A percentile compares a stretch with the other conserved stretches of the same genome.
Conservation (phyloP, 306 rosid genomes). For the Prosopis cineraria region DNA sequence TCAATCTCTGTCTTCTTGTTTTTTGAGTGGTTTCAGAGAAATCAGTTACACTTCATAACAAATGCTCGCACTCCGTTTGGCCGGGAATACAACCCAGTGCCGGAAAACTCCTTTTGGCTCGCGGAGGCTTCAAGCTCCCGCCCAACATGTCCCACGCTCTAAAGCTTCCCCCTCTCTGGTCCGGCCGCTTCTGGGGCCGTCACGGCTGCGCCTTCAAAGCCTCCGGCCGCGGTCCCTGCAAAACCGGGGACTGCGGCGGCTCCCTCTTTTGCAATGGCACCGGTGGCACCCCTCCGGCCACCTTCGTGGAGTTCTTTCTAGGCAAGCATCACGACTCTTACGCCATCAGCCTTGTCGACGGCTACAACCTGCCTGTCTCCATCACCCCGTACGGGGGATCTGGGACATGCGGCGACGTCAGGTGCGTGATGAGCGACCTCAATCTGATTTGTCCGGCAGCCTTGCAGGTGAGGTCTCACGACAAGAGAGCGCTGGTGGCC, state of each 20-base stretch:
- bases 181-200: slow-evolving; percentile 98
- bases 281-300: slow-evolving; percentile 80
- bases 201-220: too few relatives aligned
- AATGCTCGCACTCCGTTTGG: too few relatives aligned
- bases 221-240: slow-evolving; percentile 73
- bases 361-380: slow-evolving; percentile 81
- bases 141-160: slow-evolving; percentile 63
- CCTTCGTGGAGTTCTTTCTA: slow-evolving; percentile 78
- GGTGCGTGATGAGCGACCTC: slow-evolving; percentile 89
- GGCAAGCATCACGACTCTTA: slow-evolving; percentile 86
- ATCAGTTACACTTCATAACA: slow-evolving; percentile 58
- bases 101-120: slow-evolving; percentile 77
- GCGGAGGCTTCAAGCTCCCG: slow-evolving; percentile 79
- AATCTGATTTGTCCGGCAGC: slow-evolving; percentile 89
- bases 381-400: slow-evolving; percentile 69
- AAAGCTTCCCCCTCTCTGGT: slow-evolving; percentile 78
- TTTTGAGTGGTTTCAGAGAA: slow-evolving; percentile 44
- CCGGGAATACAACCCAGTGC: too few relatives aligned
- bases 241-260: slow-evolving; percentile 94
- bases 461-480: slow-evolving; percentile 71
- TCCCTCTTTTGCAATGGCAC: slow-evolving; percentile 78
- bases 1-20: slow-evolving; percentile 1
- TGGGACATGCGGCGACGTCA: slow-evolving; percentile 79
- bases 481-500: slow-evolving; percentile 71
- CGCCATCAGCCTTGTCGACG: slow-evolving; percentile 89